Base-by-base conservation (phyloP, 2,329 filamentous ascomycete genomes). In the Hymenoscyphus fructigenus region DNA sequence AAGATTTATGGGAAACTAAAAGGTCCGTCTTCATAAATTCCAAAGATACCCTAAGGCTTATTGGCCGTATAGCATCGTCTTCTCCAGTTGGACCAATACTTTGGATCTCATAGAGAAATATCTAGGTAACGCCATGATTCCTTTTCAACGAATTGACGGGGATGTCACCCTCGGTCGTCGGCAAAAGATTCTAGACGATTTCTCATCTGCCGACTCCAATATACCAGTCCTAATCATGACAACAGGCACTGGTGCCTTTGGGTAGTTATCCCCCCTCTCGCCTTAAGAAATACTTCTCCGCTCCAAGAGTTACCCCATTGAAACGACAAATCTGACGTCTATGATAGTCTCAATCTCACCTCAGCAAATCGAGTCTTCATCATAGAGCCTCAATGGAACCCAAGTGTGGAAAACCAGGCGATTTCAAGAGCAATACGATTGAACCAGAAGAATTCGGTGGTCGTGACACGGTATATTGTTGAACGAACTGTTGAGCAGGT, bases 161-260 rank as follows among this genome's bases (percentile, higher is more conserved):
- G 26, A 29, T 3, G 26, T 29, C n/a, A 57, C 9, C 26, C 26
- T 32, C 26, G 14, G 26, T 34, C 53, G 29, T 2, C 53, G 53
- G 32, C 53, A 57, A 15, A 57, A 15, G 5, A 57, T 57, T 17
- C 29, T 57, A 3, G 26, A 29, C 14, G 53, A 57, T 6, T 57
- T 60, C 74, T 55, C 26, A 55, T 50, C 44, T 26, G 7, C 36
- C 26, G 28, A 67, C 55, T 55, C 66, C 1, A 50, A 50, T 12
- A 50, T 12, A 12, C 44, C 60, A 17, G 59, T 68, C 15, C 60
- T 85, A 0, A 77, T 86, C 17, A 85, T 85, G 82, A 85, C 64
- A 12, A 69, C 65, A 26, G 68, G 68, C 3, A 67, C 64, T 17
- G 61, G 68, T 17, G 67, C 67, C 1, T 63, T 67, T 59, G 69